Percentiles rank a stretch among this genome's conserved stretches.
phyloP scores from a whole-genome alignment of 169 alveolate species.

The Cryptosporidium muris region DNA sequence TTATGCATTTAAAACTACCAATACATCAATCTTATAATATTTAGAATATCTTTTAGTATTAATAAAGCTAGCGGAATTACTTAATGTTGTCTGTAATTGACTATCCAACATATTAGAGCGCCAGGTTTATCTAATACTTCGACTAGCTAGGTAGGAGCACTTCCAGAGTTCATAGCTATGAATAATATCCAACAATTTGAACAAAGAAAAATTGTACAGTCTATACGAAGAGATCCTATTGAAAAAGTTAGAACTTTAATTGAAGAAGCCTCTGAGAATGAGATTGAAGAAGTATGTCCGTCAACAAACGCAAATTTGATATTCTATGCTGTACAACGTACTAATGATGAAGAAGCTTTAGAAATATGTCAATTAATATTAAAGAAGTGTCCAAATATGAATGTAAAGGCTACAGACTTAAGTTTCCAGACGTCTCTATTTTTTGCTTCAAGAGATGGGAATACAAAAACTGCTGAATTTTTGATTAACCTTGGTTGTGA shows the following conservation, averaged over 20 bases:
- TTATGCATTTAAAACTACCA: no score
- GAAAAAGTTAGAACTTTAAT: constrained; percentile 22
- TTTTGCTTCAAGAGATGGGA: constrained; percentile 94
- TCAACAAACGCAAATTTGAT: constrained; percentile 79
- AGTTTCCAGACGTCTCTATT: constrained; percentile 90
- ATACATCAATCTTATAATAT: no score
- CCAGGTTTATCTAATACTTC: background rate
- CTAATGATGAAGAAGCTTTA: constrained; percentile 85
- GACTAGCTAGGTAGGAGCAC: background rate
- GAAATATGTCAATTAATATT: constrained; percentile 83
- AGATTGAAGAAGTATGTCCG: constrained; percentile 30
- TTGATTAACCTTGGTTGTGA: constrained; percentile 86
- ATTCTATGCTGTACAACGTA: constrained; percentile 85
- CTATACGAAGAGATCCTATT: constrained; percentile 43
- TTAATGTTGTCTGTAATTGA: no score
- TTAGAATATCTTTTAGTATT: no score
- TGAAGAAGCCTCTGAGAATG: constrained; percentile 9
- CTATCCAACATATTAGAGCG: background rate
- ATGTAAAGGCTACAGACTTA: constrained; percentile 83
- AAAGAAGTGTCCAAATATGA: constrained; percentile 80
- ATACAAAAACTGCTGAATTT: constrained; percentile 82
- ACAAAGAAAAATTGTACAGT: constrained; percentile 21
- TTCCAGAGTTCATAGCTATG: background rate
- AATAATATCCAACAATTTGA: constrained; percentile 41
- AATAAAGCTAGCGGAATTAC: no score